These are phyloP conservation scores for Pseudocercospora musae DNA, from an alignment of 2,329 filamentous ascomycete species.

Conservation along the genomic window DNA sequence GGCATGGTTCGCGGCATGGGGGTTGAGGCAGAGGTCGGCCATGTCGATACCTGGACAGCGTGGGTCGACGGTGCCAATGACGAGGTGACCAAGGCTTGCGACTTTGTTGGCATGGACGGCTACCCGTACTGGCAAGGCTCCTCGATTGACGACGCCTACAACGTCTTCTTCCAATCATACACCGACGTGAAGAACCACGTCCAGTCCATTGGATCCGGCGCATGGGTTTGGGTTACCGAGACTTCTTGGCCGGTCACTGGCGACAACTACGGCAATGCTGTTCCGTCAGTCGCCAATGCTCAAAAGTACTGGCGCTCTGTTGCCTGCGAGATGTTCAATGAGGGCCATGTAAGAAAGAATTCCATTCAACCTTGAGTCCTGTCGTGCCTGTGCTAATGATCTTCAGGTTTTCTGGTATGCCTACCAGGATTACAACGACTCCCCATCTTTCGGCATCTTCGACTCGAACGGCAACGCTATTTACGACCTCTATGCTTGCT, in stretches of 20 bases:
- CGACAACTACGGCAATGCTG: conserved; percentile 52
- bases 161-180: conserved; percentile 51
- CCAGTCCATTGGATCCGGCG: conserved; percentile 34
- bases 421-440: conserved; percentile 53
- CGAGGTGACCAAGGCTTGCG: conserved; percentile 58
- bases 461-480: conserved; percentile 34
- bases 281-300: conserved; percentile 56
- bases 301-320: conserved; percentile 62
- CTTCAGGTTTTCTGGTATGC: conserved; percentile 60
- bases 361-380: no score
- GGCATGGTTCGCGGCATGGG: conserved; percentile 50
- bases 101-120: conserved; percentile 64
- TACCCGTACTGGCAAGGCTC: conserved; percentile 64
- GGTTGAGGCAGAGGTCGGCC: conserved; percentile 54
- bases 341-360: conserved; percentile 34
- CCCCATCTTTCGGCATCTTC: conserved; percentile 41
- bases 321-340: conserved; percentile 57
- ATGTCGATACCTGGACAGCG: conserved; percentile 58
- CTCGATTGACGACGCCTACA: conserved; percentile 55
- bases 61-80: conserved; percentile 58
- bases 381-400: background rate
- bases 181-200: conserved; percentile 41
- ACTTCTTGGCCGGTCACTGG: conserved; percentile 63
- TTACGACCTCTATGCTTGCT: conserved; percentile 30
- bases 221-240: conserved; percentile 40